Evolutionary conservation across 768 basidiomycete species (phyloP).

Genomic region (Agaricus blazei): DNA sequence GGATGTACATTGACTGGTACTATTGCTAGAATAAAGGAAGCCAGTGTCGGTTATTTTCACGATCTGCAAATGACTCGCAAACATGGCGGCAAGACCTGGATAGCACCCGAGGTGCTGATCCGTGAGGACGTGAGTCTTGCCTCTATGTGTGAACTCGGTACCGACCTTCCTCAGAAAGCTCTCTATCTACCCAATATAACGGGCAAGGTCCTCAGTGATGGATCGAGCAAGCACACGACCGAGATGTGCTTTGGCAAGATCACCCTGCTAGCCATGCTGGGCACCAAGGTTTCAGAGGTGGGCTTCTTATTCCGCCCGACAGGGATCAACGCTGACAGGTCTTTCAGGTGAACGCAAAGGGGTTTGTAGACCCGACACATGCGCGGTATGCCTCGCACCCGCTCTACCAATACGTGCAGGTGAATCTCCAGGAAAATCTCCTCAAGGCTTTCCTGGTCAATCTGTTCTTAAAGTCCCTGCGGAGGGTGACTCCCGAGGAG

Average conservation of each 20-base stretch:
- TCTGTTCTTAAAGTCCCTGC: slow-evolving; percentile 74
- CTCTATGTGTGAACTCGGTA: not conserved
- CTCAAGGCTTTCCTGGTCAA: slow-evolving; percentile 89
- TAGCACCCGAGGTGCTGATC: slow-evolving; percentile 85
- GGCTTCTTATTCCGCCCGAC: too few relatives aligned
- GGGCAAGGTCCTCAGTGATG: slow-evolving; percentile 61
- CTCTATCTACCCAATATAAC: slow-evolving; percentile 86
- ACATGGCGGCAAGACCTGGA: slow-evolving; percentile 93
- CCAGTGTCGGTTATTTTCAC: slow-evolving; percentile 80
- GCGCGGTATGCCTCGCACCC: slow-evolving; percentile 48
- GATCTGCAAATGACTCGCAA: slow-evolving; percentile 74
- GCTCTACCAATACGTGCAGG: slow-evolving; percentile 69
- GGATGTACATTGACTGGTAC: not conserved
- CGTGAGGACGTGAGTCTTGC: slow-evolving; percentile 72
- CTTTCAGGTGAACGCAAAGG: slow-evolving; percentile 67
- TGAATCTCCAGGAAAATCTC: slow-evolving; percentile 93
- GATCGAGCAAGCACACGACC: slow-evolving; percentile 65
- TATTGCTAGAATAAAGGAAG: slow-evolving; percentile 38
- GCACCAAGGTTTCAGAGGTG: slow-evolving; percentile 86
- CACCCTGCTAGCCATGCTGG: slow-evolving; percentile 78
- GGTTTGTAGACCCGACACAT: slow-evolving; percentile 59
- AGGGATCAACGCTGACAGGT: not conserved
- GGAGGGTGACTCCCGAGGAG: slow-evolving; percentile 55
- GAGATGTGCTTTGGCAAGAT: slow-evolving; percentile 71
- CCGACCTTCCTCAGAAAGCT: slow-evolving; percentile 57